Conservation (phyloP, 768 basidiomycete genomes). For the Xanthoconium purpureum region DNA sequence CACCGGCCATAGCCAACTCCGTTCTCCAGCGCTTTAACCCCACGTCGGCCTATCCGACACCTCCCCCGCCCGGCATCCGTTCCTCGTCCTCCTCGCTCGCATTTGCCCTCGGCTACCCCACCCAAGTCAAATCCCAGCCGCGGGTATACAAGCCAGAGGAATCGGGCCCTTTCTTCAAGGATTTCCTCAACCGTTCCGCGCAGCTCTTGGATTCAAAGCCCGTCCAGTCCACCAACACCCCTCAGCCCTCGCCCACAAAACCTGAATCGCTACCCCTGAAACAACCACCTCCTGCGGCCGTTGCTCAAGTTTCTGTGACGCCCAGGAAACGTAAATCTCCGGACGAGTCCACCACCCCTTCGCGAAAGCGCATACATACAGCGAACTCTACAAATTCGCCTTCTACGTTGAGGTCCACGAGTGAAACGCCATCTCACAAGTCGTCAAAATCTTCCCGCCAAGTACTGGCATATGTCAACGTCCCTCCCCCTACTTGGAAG, state of each 20-base stretch:
- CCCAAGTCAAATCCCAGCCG: constrained; percentile 24
- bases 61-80: constrained; percentile 59
- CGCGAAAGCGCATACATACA: constrained; percentile 53
- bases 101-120: constrained; percentile 58
- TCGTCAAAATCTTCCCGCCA: constrained; percentile 32
- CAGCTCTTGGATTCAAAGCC: constrained; percentile 42
- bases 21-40: constrained; percentile 62
- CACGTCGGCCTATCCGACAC: constrained; percentile 67
- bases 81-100: constrained; percentile 75
- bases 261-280: constrained; percentile 16
- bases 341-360: constrained; percentile 59
- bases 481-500: constrained; percentile 29
- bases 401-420: constrained; percentile 10
- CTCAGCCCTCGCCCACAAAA: constrained; percentile 18
- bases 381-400: constrained; percentile 9
- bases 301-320: constrained; percentile 37
- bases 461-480: constrained; percentile 34
- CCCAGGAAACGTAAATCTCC: constrained; percentile 71
- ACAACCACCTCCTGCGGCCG: constrained; percentile 5
- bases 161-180: constrained; percentile 62
- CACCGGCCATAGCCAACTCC: constrained; percentile 59
- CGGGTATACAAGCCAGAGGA: constrained; percentile 50
- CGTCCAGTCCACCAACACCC: constrained; percentile 10
- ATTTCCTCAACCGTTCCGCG: constrained; percentile 49
- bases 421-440: constrained; percentile 24